These are phyloP conservation scores for Boletus speciosus DNA, from an alignment of 768 basidiomycete genomes.

Conservation along the genomic window DNA sequence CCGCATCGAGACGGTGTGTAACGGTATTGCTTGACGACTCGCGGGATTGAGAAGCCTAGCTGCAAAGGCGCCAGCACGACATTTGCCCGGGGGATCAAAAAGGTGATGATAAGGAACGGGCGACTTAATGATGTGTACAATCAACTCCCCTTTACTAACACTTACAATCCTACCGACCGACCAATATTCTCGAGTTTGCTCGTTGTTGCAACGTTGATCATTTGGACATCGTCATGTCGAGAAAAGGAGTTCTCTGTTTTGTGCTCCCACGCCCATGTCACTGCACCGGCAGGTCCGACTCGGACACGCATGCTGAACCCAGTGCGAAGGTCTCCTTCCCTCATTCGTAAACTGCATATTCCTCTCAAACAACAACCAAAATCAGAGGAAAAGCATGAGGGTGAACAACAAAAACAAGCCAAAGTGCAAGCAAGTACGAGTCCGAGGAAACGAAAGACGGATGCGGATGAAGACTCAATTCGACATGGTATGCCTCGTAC, in stretches of 20 bases:
- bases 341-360: slow-evolving; percentile 15
- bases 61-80: too few relatives aligned
- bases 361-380: slow-evolving; percentile 15
- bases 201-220: not conserved
- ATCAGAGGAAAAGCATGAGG: not conserved
- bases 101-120: not conserved
- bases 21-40: too few relatives aligned
- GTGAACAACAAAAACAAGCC: not conserved
- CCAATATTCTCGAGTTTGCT: not conserved
- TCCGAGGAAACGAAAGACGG: not conserved
- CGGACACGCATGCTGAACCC: slow-evolving; percentile 16
- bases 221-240: not conserved
- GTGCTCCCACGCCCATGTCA: slow-evolving; percentile 7
- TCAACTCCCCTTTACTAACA: not conserved
- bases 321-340: slow-evolving; percentile 12
- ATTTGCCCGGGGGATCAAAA: too few relatives aligned
- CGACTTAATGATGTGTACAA: too few relatives aligned
- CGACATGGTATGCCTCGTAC: slow-evolving; percentile 9
- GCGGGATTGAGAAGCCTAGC: too few relatives aligned
- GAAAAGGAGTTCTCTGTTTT: too few relatives aligned
- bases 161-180: not conserved
- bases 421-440: not conserved
- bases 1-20: too few relatives aligned
- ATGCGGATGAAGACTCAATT: not conserved
- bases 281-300: too few relatives aligned